phyloP scores from a whole-genome alignment of 75 land plant genomes.

The Azolla pinnata region DNA sequence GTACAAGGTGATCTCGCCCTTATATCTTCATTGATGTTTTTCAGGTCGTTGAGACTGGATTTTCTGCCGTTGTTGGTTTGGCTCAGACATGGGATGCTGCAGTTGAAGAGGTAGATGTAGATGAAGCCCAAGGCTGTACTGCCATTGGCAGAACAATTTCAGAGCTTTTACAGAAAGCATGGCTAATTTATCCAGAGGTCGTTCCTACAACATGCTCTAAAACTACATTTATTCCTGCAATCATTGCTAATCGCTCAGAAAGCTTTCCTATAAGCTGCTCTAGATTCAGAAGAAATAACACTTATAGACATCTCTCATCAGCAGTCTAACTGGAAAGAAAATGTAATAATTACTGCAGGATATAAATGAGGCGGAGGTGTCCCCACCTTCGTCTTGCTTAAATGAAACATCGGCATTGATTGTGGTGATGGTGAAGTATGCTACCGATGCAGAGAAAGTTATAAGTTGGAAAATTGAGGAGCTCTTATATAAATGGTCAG shows the following conservation, averaged over 20 bases:
- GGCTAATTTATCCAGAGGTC: constrained; percentile 34
- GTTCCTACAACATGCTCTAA: too few relatives aligned
- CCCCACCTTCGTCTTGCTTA: constrained; percentile 57
- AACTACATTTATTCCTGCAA: too few relatives aligned
- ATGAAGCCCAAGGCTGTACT: constrained; percentile 27
- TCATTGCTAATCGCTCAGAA: too few relatives aligned
- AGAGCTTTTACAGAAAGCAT: constrained; percentile 59
- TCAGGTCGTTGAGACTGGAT: constrained; percentile 64
- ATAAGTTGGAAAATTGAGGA: constrained; percentile 36
- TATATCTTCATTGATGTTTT: not conserved
- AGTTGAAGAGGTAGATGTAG: constrained; percentile 36
- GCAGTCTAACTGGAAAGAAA: too few relatives aligned
- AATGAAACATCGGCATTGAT: constrained; percentile 63
- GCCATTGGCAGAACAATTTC: constrained; percentile 40
- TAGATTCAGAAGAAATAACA: too few relatives aligned
- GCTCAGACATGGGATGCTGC: constrained; percentile 56
- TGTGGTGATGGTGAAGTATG: constrained; percentile 30
- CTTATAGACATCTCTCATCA: too few relatives aligned
- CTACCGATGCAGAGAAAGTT: constrained; percentile 10
- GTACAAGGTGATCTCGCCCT: not conserved
- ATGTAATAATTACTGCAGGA: too few relatives aligned
- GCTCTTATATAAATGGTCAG: constrained; percentile 51
- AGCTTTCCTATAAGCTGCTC: too few relatives aligned
- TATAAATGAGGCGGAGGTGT: too few relatives aligned
- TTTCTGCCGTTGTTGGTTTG: constrained; percentile 51